A percentile compares a stretch with the other conserved stretches of the same genome.
These are phyloP conservation scores for Litchi chinensis DNA, from an alignment of 345 rosid genomes.

Conservation along the genomic window DNA sequence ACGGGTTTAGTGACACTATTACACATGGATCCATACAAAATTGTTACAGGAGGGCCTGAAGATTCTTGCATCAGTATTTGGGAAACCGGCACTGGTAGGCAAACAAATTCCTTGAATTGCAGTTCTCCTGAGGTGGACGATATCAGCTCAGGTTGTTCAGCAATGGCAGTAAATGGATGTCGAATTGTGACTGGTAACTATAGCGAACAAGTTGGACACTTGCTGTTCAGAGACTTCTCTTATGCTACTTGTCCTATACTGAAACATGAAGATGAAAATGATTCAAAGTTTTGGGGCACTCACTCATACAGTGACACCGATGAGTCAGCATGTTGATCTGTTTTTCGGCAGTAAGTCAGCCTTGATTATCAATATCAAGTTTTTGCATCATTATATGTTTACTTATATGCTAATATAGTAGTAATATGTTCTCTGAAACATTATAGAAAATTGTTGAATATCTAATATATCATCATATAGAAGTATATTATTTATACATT, in stretches of 20 bases:
- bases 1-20: slow-evolving; percentile 41
- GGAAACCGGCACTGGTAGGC: slow-evolving; percentile 53
- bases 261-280: slow-evolving; percentile 22
- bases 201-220: slow-evolving; percentile 22
- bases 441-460: not conserved
- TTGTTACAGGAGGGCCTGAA: slow-evolving; percentile 54
- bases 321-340: slow-evolving; percentile 15
- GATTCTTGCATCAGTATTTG: slow-evolving; percentile 46
- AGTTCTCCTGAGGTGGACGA: slow-evolving; percentile 21
- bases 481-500: not conserved
- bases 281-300: slow-evolving; percentile 57
- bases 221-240: slow-evolving; percentile 44
- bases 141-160: slow-evolving; percentile 38
- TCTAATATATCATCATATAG: no score
- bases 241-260: slow-evolving; percentile 37
- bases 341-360: not conserved
- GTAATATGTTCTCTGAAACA: no score
- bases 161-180: slow-evolving; percentile 52
- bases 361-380: not conserved
- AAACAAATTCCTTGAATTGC: slow-evolving; percentile 46
- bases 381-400: not conserved
- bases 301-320: slow-evolving; percentile 28
- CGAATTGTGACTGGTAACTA: slow-evolving; percentile 38
- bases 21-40: slow-evolving; percentile 62
- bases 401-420: no score